Percentiles rank a stretch among this genome's conserved stretches.
Evolutionary conservation across 2,329 filamentous ascomycete species (phyloP).

Genomic region (Diaporthe sp.): DNA sequence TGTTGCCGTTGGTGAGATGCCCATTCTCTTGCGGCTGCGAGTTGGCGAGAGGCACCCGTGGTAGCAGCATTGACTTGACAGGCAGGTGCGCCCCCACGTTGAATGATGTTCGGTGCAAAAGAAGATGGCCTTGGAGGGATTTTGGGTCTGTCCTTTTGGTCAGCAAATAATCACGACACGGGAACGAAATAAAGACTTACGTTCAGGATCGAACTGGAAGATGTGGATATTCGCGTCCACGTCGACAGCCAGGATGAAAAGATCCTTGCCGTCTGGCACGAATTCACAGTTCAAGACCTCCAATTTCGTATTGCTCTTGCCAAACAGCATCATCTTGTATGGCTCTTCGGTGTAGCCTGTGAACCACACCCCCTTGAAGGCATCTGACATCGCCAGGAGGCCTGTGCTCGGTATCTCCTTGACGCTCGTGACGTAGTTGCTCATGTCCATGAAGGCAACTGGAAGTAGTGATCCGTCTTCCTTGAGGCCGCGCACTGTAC

Average conservation of each 20-base stretch:
- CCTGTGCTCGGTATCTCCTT: conserved; percentile 88
- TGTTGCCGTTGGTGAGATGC: conserved; percentile 46
- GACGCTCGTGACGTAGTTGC: conserved; percentile 89
- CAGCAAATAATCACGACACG: conserved; percentile 42
- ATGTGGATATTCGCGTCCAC: conserved; percentile 89
- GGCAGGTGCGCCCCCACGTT: conserved; percentile 84
- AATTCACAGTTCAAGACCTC: conserved; percentile 89
- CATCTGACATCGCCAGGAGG: conserved; percentile 89
- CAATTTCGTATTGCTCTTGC: conserved; percentile 84
- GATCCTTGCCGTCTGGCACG: conserved; percentile 84
- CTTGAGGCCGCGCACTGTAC: conserved; percentile 95
- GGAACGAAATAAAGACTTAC: conserved; percentile 64
- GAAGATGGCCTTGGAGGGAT: conserved; percentile 87
- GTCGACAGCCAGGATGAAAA: conserved; percentile 88
- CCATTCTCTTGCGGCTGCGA: conserved; percentile 53
- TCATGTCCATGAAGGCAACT: conserved; percentile 98
- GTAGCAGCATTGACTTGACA: conserved; percentile 81
- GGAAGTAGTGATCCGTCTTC: conserved; percentile 94
- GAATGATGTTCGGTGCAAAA: conserved; percentile 91
- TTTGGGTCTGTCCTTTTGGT: conserved; percentile 79
- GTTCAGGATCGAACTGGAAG: conserved; percentile 94
- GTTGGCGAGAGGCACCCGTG: conserved; percentile 61
- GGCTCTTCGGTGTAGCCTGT: conserved; percentile 97
- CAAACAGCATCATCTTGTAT: conserved; percentile 93
- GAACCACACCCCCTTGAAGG: conserved; percentile 95